Percentiles rank a stretch among this genome's conserved stretches.
These are phyloP conservation scores for Solanum rostratum DNA, from an alignment of 257 asterid species.

Conservation along the genomic window DNA sequence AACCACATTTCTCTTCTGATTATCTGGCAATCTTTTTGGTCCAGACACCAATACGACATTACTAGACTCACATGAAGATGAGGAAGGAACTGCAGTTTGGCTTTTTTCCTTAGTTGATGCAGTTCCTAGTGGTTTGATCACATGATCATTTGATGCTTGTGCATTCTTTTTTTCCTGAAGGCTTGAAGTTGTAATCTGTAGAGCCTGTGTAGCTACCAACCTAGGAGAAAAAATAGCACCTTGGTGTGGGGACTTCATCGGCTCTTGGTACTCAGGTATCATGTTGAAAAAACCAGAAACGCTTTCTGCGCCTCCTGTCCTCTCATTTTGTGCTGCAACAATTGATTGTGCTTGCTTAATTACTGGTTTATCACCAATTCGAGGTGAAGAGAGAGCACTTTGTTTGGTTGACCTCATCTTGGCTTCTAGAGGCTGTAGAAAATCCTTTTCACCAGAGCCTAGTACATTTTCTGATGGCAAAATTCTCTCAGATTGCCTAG, in stretches of 20 bases:
- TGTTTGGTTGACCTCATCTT: not conserved
- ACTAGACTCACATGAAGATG: slow-evolving; percentile 7
- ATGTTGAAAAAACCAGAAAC: not conserved
- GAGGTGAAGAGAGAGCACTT: slow-evolving; percentile 14
- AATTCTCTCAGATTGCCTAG: slow-evolving; percentile 2
- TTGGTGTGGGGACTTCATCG: slow-evolving; percentile 1
- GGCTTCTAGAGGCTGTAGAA: slow-evolving; percentile 15
- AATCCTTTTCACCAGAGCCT: not conserved
- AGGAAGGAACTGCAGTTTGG: slow-evolving; percentile 12
- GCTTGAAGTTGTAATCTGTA: not conserved
- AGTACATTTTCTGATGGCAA: slow-evolving; percentile 3
- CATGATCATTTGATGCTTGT: slow-evolving; percentile 12
- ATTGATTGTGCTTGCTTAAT: slow-evolving; percentile 4
- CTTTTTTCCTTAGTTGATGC: slow-evolving; percentile 15
- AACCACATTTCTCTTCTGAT: slow-evolving; percentile 18
- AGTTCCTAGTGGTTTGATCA: slow-evolving; percentile 6
- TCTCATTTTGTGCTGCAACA: slow-evolving; percentile 1
- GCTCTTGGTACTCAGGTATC: not conserved
- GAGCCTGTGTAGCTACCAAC: not conserved
- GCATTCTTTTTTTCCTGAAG: not conserved
- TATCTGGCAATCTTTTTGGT: slow-evolving; percentile 22
- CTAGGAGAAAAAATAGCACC: slow-evolving; percentile 13
- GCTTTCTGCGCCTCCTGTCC: not conserved
- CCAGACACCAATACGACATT: slow-evolving; percentile 13
- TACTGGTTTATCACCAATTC: not conserved